Evolutionary conservation across 345 rosid species (phyloP).

Genomic region (Salix purpurea): DNA sequence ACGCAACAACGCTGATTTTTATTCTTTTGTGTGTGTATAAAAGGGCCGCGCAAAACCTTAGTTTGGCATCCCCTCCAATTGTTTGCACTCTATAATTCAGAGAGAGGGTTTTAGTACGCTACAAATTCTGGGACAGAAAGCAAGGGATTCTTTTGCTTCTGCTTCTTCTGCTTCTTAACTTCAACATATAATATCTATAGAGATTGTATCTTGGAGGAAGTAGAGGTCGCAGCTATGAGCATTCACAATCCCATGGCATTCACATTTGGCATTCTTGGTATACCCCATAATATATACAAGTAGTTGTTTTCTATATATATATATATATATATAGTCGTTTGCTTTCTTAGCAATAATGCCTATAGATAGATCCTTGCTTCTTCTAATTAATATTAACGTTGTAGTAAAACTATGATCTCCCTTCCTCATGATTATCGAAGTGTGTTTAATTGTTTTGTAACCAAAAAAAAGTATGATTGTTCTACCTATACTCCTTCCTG

Average conservation of each 20-base stretch:
- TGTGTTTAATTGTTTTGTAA: neutral
- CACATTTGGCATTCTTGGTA: slow-evolving; percentile 73
- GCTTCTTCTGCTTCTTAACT: slow-evolving; percentile 4
- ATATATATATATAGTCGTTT: neutral
- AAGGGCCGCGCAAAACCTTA: neutral
- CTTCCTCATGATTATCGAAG: neutral
- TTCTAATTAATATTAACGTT: neutral
- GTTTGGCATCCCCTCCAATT: neutral
- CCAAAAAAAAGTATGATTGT: neutral
- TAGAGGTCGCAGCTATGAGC: slow-evolving; percentile 33
- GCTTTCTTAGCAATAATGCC: neutral
- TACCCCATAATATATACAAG: too few species aligned
- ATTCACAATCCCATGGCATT: slow-evolving; percentile 35
- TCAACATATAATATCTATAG: neutral
- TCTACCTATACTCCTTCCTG: neutral
- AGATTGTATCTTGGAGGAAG: neutral
- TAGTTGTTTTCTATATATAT: neutral
- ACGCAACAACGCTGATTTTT: slow-evolving; percentile 32
- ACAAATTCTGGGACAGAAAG: neutral
- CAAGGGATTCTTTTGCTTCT: slow-evolving; percentile 31
- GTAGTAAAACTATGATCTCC: neutral
- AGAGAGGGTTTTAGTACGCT: neutral
- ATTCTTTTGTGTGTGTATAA: neutral
- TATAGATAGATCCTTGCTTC: neutral
- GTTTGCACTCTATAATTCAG: slow-evolving; percentile 12